Evolutionary conservation across 2,329 filamentous ascomycete genomes (phyloP).

Genomic region (Xylaria sp.): DNA sequence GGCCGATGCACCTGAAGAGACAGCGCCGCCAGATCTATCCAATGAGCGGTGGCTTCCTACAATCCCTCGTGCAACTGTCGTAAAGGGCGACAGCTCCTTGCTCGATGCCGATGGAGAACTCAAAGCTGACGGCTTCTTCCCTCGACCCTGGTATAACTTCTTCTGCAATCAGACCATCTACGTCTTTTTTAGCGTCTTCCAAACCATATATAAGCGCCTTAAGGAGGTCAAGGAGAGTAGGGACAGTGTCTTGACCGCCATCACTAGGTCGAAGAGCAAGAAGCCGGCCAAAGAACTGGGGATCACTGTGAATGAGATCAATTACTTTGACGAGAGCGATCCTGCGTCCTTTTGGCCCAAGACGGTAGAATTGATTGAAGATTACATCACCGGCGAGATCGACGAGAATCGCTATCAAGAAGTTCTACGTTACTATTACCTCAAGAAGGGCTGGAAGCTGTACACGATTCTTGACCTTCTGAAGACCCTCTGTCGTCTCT

Average conservation of each 20-base stretch:
- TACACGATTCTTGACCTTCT: slow-evolving; percentile 94
- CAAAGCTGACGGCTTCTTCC: slow-evolving; percentile 83
- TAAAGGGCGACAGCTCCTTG: slow-evolving; percentile 64
- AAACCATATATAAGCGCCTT: slow-evolving; percentile 88
- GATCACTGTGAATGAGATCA: slow-evolving; percentile 80
- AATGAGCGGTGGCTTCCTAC: slow-evolving; percentile 74
- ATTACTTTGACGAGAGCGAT: slow-evolving; percentile 78
- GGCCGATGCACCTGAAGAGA: slow-evolving; percentile 69
- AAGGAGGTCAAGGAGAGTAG: slow-evolving; percentile 85
- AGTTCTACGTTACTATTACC: slow-evolving; percentile 88
- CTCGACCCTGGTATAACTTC: slow-evolving; percentile 84
- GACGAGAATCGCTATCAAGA: slow-evolving; percentile 90
- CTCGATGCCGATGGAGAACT: slow-evolving; percentile 70
- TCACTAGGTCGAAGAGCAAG: slow-evolving; percentile 75
- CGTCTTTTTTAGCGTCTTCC: slow-evolving; percentile 93
- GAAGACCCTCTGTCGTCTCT: slow-evolving; percentile 81
- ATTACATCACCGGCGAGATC: slow-evolving; percentile 83
- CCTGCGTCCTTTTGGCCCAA: slow-evolving; percentile 83
- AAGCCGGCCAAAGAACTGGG: slow-evolving; percentile 88
- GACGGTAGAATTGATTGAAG: slow-evolving; percentile 85
- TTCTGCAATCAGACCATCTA: slow-evolving; percentile 93
- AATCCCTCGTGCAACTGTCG: slow-evolving; percentile 66
- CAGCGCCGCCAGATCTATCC: slow-evolving; percentile 68
- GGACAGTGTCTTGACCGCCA: slow-evolving; percentile 76
- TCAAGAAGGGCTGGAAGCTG: slow-evolving; percentile 89